Evolutionary conservation across 139 green algal species (phyloP).

Genomic region (Pseudopediastrum boryanum): DNA sequence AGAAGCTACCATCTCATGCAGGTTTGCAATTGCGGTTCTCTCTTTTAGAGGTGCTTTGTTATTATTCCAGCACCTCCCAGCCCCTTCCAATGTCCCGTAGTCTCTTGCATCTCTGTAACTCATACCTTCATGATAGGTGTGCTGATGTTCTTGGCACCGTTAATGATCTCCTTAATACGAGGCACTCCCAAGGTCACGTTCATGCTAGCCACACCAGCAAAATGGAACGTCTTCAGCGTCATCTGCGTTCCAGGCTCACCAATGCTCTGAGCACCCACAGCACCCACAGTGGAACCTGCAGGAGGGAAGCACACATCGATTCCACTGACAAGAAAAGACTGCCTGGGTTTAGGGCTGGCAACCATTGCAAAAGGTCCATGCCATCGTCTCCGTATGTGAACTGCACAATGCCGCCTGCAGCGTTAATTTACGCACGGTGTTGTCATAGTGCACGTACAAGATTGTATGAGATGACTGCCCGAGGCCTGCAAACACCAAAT

Average conservation of each 20-base stretch:
- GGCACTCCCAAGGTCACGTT: slow-evolving; percentile 97
- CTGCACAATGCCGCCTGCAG: slow-evolving; percentile 89
- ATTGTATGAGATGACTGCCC: too few species aligned
- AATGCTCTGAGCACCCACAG: slow-evolving; percentile 94
- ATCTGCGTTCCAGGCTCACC: slow-evolving; percentile 98
- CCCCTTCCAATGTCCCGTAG: too few species aligned
- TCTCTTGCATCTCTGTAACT: too few species aligned
- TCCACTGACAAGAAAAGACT: too few species aligned
- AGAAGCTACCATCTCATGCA: too few species aligned
- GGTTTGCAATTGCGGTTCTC: too few species aligned
- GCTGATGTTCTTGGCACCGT: slow-evolving; percentile 92
- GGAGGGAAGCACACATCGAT: too few species aligned
- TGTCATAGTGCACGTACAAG: slow-evolving; percentile 93
- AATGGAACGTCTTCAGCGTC: slow-evolving; percentile 99
- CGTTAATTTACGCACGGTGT: slow-evolving; percentile 93
- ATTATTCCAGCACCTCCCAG: too few species aligned
- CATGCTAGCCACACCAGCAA: slow-evolving; percentile 97
- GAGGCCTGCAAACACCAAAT: too few species aligned
- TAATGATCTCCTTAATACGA: slow-evolving; percentile 99
- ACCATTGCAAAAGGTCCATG: slow-evolving; percentile 92
- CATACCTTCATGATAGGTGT: slow-evolving; percentile 94
- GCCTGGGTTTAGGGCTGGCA: too few species aligned
- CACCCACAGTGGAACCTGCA: slow-evolving; percentile 85
- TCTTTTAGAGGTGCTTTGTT: too few species aligned
- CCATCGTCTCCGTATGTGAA: slow-evolving; percentile 95